Evolutionary conservation across 2,329 filamentous ascomycete genomes (phyloP).

Genomic region (Claviceps lovelessii): DNA sequence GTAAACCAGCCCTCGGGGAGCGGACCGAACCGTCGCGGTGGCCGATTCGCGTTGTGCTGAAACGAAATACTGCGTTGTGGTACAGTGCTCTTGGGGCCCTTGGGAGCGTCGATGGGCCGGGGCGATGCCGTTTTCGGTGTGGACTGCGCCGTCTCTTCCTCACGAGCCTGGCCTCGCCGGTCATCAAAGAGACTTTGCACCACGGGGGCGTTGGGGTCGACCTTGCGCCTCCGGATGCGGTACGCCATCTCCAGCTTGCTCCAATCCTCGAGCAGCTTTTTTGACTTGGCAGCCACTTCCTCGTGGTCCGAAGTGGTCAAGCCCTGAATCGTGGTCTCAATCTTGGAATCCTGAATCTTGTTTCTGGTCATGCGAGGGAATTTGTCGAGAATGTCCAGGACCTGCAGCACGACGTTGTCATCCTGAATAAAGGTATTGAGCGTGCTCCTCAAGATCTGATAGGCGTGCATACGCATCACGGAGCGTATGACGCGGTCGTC

Average conservation of each 20-base stretch:
- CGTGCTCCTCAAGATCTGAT: constrained; percentile 82
- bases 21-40: constrained; percentile 37
- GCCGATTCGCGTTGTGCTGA: constrained; percentile 33
- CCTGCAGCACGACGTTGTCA: constrained; percentile 74
- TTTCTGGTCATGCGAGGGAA: constrained; percentile 87
- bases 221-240: constrained; percentile 80
- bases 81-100: constrained; percentile 45
- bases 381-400: constrained; percentile 75
- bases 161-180: constrained; percentile 39
- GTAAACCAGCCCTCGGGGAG: constrained; percentile 80
- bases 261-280: constrained; percentile 67
- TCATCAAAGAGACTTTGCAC: constrained; percentile 44
- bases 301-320: constrained; percentile 57
- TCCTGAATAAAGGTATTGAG: constrained; percentile 80
- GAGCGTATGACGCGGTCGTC: constrained; percentile 78
- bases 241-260: constrained; percentile 81
- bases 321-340: constrained; percentile 64
- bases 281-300: constrained; percentile 57
- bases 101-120: constrained; percentile 37
- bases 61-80: constrained; percentile 39
- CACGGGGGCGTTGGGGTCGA: constrained; percentile 50
- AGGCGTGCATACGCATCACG: constrained; percentile 93
- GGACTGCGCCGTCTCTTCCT: constrained; percentile 24
- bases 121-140: constrained; percentile 28
- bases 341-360: constrained; percentile 93